Percentiles rank a stretch among this genome's conserved stretches.
phyloP scores from a whole-genome alignment of 2,329 filamentous ascomycete genomes.

The Capronia epimyces region DNA sequence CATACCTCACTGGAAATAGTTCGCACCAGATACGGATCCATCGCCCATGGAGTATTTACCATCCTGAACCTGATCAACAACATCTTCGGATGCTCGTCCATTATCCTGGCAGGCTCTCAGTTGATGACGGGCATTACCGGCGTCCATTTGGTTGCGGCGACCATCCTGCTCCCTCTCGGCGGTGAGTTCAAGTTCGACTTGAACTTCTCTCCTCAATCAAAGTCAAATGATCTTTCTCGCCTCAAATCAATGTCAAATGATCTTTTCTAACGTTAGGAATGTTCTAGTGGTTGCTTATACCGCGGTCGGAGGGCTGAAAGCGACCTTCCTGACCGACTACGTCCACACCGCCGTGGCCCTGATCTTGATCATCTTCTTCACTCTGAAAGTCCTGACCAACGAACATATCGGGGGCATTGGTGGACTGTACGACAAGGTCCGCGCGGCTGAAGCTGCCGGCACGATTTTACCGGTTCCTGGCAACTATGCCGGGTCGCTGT shows the following conservation, averaged over 20 bases:
- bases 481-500: constrained; percentile 45
- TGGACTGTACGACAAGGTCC: constrained; percentile 35
- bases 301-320: constrained; percentile 46
- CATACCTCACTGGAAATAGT: constrained; percentile 50
- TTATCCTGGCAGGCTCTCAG: constrained; percentile 44
- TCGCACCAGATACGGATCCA: constrained; percentile 43
- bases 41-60: constrained; percentile 40
- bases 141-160: constrained; percentile 46
- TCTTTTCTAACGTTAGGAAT: constrained; percentile 3
- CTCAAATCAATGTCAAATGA: too few relatives aligned
- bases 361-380: constrained; percentile 42
- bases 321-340: constrained; percentile 48
- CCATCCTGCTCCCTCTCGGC: constrained; percentile 44
- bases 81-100: constrained; percentile 43
- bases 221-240: too few relatives aligned
- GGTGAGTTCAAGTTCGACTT: too few relatives aligned
- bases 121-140: constrained; percentile 45
- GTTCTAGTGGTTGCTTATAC: constrained; percentile 34
- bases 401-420: constrained; percentile 12
- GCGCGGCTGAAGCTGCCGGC: too few relatives aligned
- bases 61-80: constrained; percentile 40
- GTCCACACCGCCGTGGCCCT: constrained; percentile 46
- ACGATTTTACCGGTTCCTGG: constrained; percentile 42
- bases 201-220: too few relatives aligned
- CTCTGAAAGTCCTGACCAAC: constrained; percentile 11